phyloP scores from a whole-genome alignment of 2,329 filamentous ascomycete genomes.

The Tolypocladium ophioglossoides region DNA sequence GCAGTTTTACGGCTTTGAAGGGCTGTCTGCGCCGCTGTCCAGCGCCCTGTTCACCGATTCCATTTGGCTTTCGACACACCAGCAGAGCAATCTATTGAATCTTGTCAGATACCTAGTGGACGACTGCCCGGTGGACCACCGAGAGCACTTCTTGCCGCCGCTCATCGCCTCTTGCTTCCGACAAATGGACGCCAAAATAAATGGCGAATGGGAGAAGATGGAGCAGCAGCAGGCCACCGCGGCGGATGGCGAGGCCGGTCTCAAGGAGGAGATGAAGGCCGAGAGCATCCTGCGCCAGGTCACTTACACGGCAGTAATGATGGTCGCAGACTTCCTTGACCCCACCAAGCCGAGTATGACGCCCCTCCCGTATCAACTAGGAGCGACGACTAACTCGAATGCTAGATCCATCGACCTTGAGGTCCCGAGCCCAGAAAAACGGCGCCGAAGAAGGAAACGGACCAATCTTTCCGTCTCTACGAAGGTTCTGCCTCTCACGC shows the following conservation, averaged over 20 bases:
- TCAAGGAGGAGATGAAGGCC: constrained; percentile 95
- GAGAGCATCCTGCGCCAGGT: constrained; percentile 91
- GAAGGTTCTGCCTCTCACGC: constrained; percentile 72
- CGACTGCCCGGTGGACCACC: constrained; percentile 72
- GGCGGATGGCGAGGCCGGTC: constrained; percentile 59
- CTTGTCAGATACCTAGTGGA: constrained; percentile 83
- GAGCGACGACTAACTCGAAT: neutral
- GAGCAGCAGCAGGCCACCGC: constrained; percentile 50
- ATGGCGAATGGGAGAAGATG: constrained; percentile 74
- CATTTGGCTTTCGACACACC: constrained; percentile 76
- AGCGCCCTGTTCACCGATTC: constrained; percentile 77
- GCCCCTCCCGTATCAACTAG: too few relatives aligned
- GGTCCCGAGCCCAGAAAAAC: constrained; percentile 15
- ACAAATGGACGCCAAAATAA: constrained; percentile 81
- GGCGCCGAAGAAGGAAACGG: constrained; percentile 14
- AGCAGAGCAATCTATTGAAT: constrained; percentile 87
- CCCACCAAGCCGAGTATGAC: constrained; percentile 54
- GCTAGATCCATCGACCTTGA: constrained; percentile 20
- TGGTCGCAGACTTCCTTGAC: constrained; percentile 83
- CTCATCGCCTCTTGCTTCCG: constrained; percentile 73
- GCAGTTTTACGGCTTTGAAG: constrained; percentile 82
- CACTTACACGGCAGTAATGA: constrained; percentile 83
- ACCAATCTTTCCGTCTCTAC: constrained; percentile 48
- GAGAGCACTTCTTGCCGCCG: constrained; percentile 73
- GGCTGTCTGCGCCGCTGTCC: constrained; percentile 73